Evolutionary conservation across 352 stramenopile genomes (phyloP).

Genomic region (Pythium monospermum): DNA sequence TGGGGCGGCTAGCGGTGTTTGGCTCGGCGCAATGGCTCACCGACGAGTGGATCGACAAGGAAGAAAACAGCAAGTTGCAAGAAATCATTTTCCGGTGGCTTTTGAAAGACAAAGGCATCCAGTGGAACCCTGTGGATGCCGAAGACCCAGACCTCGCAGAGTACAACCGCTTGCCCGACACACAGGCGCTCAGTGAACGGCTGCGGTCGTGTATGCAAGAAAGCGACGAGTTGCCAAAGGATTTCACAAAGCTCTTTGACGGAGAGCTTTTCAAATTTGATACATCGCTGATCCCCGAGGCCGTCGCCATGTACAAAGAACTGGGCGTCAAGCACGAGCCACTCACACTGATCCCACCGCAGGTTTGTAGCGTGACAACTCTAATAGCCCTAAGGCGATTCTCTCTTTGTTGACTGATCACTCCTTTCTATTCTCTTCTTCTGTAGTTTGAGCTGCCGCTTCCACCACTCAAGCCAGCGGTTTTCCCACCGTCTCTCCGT

Average conservation of each 20-base stretch:
- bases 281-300: constrained; percentile 93
- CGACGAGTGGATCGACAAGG: constrained; percentile 95
- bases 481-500: constrained; percentile 91
- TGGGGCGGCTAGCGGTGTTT: constrained; percentile 81
- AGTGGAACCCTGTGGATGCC: constrained; percentile 59
- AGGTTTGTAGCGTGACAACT: constrained; percentile 27
- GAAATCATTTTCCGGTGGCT: constrained; percentile 94
- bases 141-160: constrained; percentile 86
- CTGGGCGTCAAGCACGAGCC: constrained; percentile 94
- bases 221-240: constrained; percentile 90
- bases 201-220: constrained; percentile 95
- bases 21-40: constrained; percentile 92
- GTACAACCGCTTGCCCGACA: constrained; percentile 91
- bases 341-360: constrained; percentile 90
- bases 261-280: constrained; percentile 93
- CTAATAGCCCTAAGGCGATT: background rate
- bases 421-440: background rate
- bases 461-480: constrained; percentile 88
- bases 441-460: constrained; percentile 91
- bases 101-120: constrained; percentile 76
- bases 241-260: constrained; percentile 94
- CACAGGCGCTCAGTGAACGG: constrained; percentile 88
- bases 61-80: constrained; percentile 91
- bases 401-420: background rate
- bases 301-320: constrained; percentile 88